phyloP scores from a whole-genome alignment of 352 stramenopile species.

The Elongisporangium senticosum region DNA sequence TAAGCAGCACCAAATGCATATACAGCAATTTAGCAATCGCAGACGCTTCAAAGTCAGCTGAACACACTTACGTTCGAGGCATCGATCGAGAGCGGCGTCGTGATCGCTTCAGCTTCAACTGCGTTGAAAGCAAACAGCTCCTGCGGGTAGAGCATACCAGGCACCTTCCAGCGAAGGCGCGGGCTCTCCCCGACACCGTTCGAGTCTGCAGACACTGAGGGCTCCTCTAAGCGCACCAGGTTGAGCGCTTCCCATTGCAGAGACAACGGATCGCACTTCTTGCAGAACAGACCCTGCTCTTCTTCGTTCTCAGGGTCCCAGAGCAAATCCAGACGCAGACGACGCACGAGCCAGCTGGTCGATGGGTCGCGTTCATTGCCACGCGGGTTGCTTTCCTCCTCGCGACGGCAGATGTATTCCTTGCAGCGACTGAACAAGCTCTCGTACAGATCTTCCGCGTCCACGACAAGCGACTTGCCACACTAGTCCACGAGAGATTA shows the following conservation, averaged over 20 bases:
- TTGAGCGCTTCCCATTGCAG: slow-evolving; percentile 58
- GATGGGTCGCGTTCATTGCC: slow-evolving; percentile 24
- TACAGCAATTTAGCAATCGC: not conserved
- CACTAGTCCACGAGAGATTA: slow-evolving; percentile 10
- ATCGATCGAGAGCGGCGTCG: slow-evolving; percentile 40
- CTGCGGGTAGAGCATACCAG: slow-evolving; percentile 51
- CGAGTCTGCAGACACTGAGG: slow-evolving; percentile 1
- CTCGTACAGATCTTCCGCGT: slow-evolving; percentile 56
- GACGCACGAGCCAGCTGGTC: slow-evolving; percentile 64
- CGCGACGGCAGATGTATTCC: slow-evolving; percentile 60
- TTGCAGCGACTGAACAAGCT: slow-evolving; percentile 63
- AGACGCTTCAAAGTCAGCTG: not conserved
- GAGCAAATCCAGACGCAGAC: slow-evolving; percentile 59
- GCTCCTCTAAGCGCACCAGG: slow-evolving; percentile 22
- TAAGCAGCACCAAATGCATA: slow-evolving; percentile 4
- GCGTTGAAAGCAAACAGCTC: slow-evolving; percentile 35
- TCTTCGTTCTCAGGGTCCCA: slow-evolving; percentile 59
- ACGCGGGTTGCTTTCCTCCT: slow-evolving; percentile 58
- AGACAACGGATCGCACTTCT: slow-evolving; percentile 51
- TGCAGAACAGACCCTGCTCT: slow-evolving; percentile 46
- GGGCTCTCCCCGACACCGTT: slow-evolving; percentile 22
- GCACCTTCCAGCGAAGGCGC: slow-evolving; percentile 35
- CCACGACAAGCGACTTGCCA: slow-evolving; percentile 36
- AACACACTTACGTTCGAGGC: slow-evolving; percentile 26
- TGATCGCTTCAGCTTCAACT: slow-evolving; percentile 37